Conservation (phyloP, 352 stramenopile genomes). For the Globisporangium spiculum region DNA sequence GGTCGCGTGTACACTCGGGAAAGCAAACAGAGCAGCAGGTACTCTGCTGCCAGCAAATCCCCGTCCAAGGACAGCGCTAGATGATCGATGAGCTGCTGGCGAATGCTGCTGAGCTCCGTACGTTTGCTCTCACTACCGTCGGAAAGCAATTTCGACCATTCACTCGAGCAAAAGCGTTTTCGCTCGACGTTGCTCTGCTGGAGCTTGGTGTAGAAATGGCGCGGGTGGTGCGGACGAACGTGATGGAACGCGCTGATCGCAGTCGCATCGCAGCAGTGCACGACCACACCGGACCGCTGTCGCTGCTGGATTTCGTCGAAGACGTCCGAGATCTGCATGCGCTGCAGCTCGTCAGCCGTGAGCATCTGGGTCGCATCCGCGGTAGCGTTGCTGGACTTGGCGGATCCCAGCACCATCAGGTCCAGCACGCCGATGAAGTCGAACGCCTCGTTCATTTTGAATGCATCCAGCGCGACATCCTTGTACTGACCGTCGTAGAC, state of each 20-base stretch:
- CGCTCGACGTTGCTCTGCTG: conserved; percentile 33
- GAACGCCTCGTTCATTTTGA: conserved; percentile 83
- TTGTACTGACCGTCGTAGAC: conserved; percentile 71
- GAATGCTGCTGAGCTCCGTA: conserved; percentile 25
- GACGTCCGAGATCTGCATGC: conserved; percentile 64
- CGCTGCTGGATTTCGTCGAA: conserved; percentile 58
- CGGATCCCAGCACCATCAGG: conserved; percentile 41
- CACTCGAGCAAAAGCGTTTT: conserved; percentile 30
- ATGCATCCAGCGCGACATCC: conserved; percentile 41
- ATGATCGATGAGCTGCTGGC: conserved; percentile 40
- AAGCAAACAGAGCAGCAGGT: conserved; percentile 62
- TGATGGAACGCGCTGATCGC: conserved; percentile 39
- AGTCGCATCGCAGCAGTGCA: conserved; percentile 63
- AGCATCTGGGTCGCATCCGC: conserved; percentile 19
- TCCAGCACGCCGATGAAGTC: conserved; percentile 80
- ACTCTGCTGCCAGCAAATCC: conserved; percentile 62
- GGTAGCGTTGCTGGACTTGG: conserved; percentile 9
- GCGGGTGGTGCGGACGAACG: conserved; percentile 44
- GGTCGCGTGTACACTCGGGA: conserved; percentile 72
- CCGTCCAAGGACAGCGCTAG: conserved; percentile 36
- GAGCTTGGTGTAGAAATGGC: conserved; percentile 28
- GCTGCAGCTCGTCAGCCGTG: conserved; percentile 35
- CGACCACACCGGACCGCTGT: conserved; percentile 41
- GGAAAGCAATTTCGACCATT: conserved; percentile 29
- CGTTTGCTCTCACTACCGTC: neutral